A percentile compares a stretch with the other conserved stretches of the same genome.
phyloP scores from a whole-genome alignment of 768 basidiomycete species.

The Hericium erinaceus region DNA sequence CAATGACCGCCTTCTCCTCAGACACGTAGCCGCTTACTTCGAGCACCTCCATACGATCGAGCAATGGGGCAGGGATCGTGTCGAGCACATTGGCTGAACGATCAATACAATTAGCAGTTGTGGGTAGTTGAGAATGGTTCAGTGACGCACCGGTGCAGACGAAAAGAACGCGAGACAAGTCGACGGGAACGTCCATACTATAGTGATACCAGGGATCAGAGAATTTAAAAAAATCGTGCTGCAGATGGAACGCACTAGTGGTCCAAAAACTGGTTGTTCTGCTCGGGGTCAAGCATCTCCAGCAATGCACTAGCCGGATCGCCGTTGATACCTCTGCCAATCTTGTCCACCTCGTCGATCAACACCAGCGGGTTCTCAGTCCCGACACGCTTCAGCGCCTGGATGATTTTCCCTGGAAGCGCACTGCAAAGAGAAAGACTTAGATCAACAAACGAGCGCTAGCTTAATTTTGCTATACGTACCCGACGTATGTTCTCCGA shows the following conservation, averaged over 20 bases:
- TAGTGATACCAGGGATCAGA: background rate
- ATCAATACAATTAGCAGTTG: background rate
- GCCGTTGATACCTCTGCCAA: slow-evolving; percentile 83
- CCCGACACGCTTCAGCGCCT: slow-evolving; percentile 86
- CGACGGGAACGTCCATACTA: slow-evolving; percentile 95
- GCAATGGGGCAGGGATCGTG: slow-evolving; percentile 86
- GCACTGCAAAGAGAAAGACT: slow-evolving; percentile 37
- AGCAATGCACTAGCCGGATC: slow-evolving; percentile 86
- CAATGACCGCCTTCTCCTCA: slow-evolving; percentile 86
- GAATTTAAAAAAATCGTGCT: background rate
- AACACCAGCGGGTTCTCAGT: slow-evolving; percentile 91
- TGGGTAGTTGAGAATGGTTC: background rate
- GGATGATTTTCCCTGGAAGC: slow-evolving; percentile 90
- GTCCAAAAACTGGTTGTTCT: slow-evolving; percentile 90
- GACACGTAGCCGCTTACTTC: slow-evolving; percentile 93
- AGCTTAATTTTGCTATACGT: slow-evolving; percentile 13
- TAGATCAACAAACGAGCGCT: too few relatives aligned
- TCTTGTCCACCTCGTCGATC: slow-evolving; percentile 96
- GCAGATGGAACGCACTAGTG: slow-evolving; percentile 64
- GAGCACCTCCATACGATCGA: slow-evolving; percentile 94
- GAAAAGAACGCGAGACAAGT: slow-evolving; percentile 91
- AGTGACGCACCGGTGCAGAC: slow-evolving; percentile 69
- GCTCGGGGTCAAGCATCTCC: slow-evolving; percentile 93
- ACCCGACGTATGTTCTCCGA: slow-evolving; percentile 93
- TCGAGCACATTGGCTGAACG: slow-evolving; percentile 74